Percentiles rank a stretch among this genome's conserved stretches.
Conservation (phyloP, 441 rosid genomes). For the Gossypium gossypioides region DNA sequence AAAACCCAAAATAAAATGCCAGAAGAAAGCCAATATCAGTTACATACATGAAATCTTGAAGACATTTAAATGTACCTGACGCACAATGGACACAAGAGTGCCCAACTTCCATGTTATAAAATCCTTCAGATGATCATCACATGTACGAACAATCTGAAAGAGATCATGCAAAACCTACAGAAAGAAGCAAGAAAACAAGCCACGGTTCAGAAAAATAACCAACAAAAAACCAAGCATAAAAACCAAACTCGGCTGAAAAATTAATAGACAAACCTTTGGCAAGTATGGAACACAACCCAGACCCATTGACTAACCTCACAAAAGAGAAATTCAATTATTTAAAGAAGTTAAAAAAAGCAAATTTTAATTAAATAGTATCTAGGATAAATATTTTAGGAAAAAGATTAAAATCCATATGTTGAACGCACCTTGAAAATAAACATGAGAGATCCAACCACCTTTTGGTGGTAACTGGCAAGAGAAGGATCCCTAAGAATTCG, state of each 20-base stretch:
- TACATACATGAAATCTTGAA: conserved; percentile 4
- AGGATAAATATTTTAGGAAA: not conserved
- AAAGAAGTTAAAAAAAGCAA: conserved; percentile 6
- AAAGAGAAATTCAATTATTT: conserved; percentile 8
- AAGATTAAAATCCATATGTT: not conserved
- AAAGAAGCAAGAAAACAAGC: conserved; percentile 12
- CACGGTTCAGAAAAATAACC: not conserved
- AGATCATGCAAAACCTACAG: conserved; percentile 93
- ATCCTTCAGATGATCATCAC: conserved; percentile 93
- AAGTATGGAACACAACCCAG: conserved; percentile 96
- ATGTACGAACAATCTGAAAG: conserved; percentile 79
- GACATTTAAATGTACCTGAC: conserved; percentile 56
- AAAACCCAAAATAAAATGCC: conserved; percentile 16
- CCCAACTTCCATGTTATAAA: conserved; percentile 98
- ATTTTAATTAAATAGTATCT: not conserved
- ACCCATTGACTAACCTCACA: conserved; percentile 96
- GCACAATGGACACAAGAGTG: conserved; percentile 91
- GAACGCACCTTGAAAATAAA: conserved; percentile 81
- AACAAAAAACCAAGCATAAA: not conserved
- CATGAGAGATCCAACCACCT: conserved; percentile 98
- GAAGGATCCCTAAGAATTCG: conserved; percentile 97
- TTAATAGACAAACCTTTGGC: conserved; percentile 67
- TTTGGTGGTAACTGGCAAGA: conserved; percentile 93
- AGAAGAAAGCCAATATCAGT: conserved; percentile 3
- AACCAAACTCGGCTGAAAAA: conserved; percentile 5